phyloP scores from a whole-genome alignment of 139 green algal species.

The Monoraphidium neglectum region DNA sequence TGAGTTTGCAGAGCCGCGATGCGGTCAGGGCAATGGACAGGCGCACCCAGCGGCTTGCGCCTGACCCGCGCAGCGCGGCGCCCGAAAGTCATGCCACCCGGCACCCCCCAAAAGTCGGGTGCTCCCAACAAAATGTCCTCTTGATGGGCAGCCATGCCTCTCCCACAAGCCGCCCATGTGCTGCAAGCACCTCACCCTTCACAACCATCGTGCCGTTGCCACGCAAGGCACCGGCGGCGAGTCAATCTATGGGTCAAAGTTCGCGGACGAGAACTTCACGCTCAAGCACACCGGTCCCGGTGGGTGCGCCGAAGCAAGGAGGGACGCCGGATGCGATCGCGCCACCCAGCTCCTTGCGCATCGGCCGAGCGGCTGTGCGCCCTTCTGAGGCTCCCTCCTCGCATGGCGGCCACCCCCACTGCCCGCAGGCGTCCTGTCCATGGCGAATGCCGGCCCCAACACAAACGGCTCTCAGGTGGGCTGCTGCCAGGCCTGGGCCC shows the following conservation, averaged over 20 bases:
- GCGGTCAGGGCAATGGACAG: conserved; percentile 61
- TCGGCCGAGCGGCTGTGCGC: too few relatives aligned
- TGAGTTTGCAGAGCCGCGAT: conserved; percentile 79
- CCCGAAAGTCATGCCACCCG: too few relatives aligned
- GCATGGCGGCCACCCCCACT: too few relatives aligned
- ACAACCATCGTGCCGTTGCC: not conserved
- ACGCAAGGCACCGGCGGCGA: conserved; percentile 76
- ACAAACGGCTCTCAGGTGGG: conserved; percentile 72
- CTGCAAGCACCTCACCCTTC: not conserved
- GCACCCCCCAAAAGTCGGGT: too few relatives aligned
- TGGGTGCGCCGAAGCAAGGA: not conserved
- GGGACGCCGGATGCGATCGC: too few relatives aligned
- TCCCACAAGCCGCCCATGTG: not conserved
- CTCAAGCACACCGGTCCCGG: conserved; percentile 79
- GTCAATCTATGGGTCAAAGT: conserved; percentile 83
- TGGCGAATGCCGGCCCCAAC: conserved; percentile 84
- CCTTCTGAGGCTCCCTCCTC: too few relatives aligned
- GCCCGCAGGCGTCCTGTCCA: conserved; percentile 65
- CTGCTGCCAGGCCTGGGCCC: too few relatives aligned
- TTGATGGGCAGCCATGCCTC: too few relatives aligned
- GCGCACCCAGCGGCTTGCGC: too few relatives aligned
- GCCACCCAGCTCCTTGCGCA: too few relatives aligned
- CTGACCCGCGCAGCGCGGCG: too few relatives aligned
- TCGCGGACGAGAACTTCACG: conserved; percentile 83
- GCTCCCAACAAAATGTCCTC: too few relatives aligned